Percentiles rank a stretch among this genome's conserved stretches.
These are phyloP conservation scores for Pleurotus cornucopiae DNA, from an alignment of 768 basidiomycete genomes.

Conservation along the genomic window DNA sequence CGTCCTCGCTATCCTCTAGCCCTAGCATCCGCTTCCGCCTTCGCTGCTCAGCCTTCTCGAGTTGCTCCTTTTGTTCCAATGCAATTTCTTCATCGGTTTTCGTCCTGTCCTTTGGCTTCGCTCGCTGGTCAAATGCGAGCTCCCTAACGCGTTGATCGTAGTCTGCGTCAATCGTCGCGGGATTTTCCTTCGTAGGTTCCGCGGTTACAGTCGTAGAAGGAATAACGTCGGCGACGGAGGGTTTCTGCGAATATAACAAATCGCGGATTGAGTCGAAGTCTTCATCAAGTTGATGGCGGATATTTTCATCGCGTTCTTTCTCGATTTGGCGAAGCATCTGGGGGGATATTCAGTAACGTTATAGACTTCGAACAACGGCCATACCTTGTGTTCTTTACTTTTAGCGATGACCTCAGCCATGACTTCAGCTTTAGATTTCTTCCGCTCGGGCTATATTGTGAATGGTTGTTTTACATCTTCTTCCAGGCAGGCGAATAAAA, in stretches of 20 bases:
- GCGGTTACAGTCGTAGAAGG: slow-evolving; percentile 20
- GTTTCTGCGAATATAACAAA: slow-evolving; percentile 60
- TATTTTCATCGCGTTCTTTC: slow-evolving; percentile 77
- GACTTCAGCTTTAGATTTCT: slow-evolving; percentile 92
- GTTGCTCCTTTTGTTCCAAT: slow-evolving; percentile 76
- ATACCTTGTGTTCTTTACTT: slow-evolving; percentile 92
- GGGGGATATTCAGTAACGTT: neutral
- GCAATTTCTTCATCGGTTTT: slow-evolving; percentile 97
- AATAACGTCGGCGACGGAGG: slow-evolving; percentile 37
- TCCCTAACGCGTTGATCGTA: slow-evolving; percentile 93
- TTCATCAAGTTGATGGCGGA: slow-evolving; percentile 85
- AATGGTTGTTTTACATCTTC: no score
- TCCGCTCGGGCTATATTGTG: slow-evolving; percentile 60
- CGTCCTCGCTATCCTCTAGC: slow-evolving; percentile 62
- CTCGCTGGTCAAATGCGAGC: slow-evolving; percentile 88
- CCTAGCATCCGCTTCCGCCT: slow-evolving; percentile 85
- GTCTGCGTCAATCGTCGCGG: slow-evolving; percentile 43
- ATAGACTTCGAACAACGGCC: slow-evolving; percentile 12
- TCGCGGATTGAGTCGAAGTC: slow-evolving; percentile 79
- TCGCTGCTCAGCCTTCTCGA: slow-evolving; percentile 82
- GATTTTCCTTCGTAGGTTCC: slow-evolving; percentile 14
- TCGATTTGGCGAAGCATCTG: slow-evolving; percentile 87
- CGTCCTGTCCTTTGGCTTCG: slow-evolving; percentile 91
- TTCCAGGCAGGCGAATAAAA: neutral
- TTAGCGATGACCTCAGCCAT: slow-evolving; percentile 98